Percentiles rank a stretch among this genome's conserved stretches.
These are phyloP conservation scores for Lactarius quietus DNA, from an alignment of 768 basidiomycete species.

Conservation along the genomic window DNA sequence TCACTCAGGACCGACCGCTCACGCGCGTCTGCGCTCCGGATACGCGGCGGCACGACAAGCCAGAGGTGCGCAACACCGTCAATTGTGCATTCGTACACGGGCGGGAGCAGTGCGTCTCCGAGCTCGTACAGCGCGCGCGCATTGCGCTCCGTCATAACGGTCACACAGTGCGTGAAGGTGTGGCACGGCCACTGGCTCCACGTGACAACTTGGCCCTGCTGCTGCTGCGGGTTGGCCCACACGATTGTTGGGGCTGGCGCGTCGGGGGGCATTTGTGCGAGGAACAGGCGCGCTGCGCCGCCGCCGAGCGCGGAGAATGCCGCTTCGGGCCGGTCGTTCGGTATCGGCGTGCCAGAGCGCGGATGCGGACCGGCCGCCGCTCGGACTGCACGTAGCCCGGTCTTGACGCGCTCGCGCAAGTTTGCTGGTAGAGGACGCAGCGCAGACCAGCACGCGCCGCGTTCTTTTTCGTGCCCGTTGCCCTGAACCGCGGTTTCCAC, in stretches of 20 bases:
- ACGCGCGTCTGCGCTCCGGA: not conserved
- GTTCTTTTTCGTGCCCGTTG: not conserved
- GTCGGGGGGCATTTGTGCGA: not conserved
- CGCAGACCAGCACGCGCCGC: not conserved
- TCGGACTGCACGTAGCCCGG: not conserved
- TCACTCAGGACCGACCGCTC: slow-evolving; percentile 5
- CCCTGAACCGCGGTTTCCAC: not conserved
- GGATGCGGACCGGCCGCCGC: not conserved
- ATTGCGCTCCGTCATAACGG: slow-evolving; percentile 8
- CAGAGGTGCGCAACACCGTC: slow-evolving; percentile 14
- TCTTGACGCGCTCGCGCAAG: slow-evolving; percentile 4
- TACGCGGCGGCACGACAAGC: slow-evolving; percentile 11
- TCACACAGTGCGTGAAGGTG: slow-evolving; percentile 12
- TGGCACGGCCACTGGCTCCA: slow-evolving; percentile 18
- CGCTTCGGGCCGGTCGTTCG: not conserved
- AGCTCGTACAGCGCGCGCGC: not conserved
- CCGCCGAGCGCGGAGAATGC: slow-evolving; percentile 5
- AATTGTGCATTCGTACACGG: not conserved
- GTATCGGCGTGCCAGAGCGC: not conserved
- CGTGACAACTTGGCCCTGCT: not conserved
- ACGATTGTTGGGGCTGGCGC: not conserved
- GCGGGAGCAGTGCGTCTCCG: not conserved
- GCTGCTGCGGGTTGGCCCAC: slow-evolving; percentile 5
- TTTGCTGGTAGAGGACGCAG: not conserved
- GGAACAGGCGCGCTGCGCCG: not conserved